A percentile compares a stretch with the other conserved stretches of the same genome.
Evolutionary conservation across 108 stramenopile species (phyloP).

Genomic region (Stephanodiscus minutulus): DNA sequence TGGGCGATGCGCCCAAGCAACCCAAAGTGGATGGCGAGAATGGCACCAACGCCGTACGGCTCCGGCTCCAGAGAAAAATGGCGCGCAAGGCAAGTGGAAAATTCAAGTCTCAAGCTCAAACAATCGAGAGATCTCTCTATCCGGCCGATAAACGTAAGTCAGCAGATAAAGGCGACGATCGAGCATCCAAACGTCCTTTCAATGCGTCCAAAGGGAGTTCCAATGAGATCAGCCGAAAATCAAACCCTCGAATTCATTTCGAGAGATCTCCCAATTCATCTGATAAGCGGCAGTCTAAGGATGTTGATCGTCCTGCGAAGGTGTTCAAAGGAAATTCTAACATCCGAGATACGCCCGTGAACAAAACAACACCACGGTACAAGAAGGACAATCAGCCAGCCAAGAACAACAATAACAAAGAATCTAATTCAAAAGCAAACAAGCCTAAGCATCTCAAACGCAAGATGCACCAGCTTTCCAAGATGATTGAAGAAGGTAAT

Average conservation of each 20-base stretch:
- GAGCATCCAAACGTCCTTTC: conserved; percentile 6
- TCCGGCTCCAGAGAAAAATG: conserved; percentile 26
- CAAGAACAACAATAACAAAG: conserved; percentile 33
- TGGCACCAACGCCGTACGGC: conserved; percentile 6
- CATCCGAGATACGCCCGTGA: not conserved
- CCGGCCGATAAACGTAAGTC: conserved; percentile 20
- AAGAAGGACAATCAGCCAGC: not conserved
- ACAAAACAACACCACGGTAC: conserved; percentile 12
- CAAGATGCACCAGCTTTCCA: conserved; percentile 64
- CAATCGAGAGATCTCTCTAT: not conserved
- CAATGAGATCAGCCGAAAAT: conserved; percentile 1
- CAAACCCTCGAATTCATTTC: not conserved
- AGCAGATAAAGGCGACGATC: conserved; percentile 8
- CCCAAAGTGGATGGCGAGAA: not conserved
- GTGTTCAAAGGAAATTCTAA: not conserved
- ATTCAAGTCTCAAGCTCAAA: conserved; percentile 31
- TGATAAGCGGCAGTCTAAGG: too few relatives aligned
- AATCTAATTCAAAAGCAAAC: conserved; percentile 47
- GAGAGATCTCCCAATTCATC: not conserved
- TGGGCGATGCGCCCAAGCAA: not conserved
- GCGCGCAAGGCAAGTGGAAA: conserved; percentile 26
- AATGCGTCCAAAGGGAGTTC: not conserved
- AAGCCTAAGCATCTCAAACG: conserved; percentile 89
- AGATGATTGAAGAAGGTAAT: conserved; percentile 39
- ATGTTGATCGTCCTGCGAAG: too few relatives aligned